These are phyloP conservation scores for Marchantia paleacea DNA, from an alignment of 225 moss, liverwort and hornwort species.

Conservation along the genomic window DNA sequence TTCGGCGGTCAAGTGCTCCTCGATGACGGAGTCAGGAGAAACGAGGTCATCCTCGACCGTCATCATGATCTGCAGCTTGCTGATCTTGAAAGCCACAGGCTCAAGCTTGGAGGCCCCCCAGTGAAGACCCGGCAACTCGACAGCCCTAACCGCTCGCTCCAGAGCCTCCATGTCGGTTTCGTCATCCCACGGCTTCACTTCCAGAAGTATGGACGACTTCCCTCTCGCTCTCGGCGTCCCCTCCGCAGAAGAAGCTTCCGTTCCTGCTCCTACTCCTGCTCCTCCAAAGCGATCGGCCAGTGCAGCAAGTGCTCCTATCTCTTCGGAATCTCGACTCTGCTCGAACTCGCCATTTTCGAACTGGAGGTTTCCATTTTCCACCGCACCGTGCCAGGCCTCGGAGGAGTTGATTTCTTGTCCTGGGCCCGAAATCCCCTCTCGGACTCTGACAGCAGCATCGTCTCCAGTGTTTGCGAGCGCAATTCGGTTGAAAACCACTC, in stretches of 20 bases:
- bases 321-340: conserved; percentile 31
- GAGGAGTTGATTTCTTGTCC: no score
- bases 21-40: conserved; percentile 54
- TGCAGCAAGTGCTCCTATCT: conserved; percentile 43
- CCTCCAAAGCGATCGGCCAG: conserved; percentile 35
- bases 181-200: conserved; percentile 87
- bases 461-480: not conserved
- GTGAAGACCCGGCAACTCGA: conserved; percentile 60
- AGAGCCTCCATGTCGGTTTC: conserved; percentile 72
- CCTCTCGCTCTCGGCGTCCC: conserved; percentile 27
- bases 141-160: conserved; percentile 58
- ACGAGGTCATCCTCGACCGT: conserved; percentile 50
- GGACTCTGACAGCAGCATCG: not conserved
- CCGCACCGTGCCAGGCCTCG: no score
- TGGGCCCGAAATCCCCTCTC: not conserved
- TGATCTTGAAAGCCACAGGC: conserved; percentile 29
- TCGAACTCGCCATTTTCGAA: conserved; percentile 40
- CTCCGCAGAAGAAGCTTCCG: not conserved
- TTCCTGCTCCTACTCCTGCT: conserved; percentile 16
- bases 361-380: conserved; percentile 8
- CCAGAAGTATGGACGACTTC: conserved; percentile 73
- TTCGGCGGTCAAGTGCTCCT: conserved; percentile 44
- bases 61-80: conserved; percentile 59
- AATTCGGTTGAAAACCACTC: conserved; percentile 56
- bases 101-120: conserved; percentile 75